Evolutionary conservation across 805 yeast genomes (phyloP), one percentile per base, ranked within the genome.

Genomic region (Grigorovia yakushimaensis): DNA sequence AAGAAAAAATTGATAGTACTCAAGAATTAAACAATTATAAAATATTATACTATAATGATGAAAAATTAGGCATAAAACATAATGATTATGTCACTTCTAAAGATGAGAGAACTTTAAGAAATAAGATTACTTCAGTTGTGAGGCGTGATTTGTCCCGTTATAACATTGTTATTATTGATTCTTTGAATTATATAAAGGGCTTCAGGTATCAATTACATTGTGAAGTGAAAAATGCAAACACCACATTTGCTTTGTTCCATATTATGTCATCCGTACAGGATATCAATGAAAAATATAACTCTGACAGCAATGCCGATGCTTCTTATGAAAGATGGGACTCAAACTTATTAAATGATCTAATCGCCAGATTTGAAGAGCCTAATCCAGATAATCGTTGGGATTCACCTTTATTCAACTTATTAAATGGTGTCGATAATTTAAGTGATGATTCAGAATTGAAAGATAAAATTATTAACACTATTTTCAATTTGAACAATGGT

Each of bases 321-420:
- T 20, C 8, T 13, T 39, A 42, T 30, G 36, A 36, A 11, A 36
- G 4, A 18, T 88, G 96, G 96, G 81, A 78, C 41, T 72, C 70
- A 1, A 79, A 77, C 33, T 65, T 87, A 23, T 68, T 88, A 38
- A 73, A 73, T 15, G 89, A 83, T 45, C 68, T 91, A 48, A 74
- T 79, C 3, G 84, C 88, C 79, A 67, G 98, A 49, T 93, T 82
- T 60, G 98, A 93, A 65, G 98, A 93, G 62, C 98, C 98, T 0
- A 84, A 87, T 60, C 79, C 81, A 30, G 77, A 78, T 57, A 78
- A 82, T 23, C 69, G 96, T 50, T 93, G 98, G 98, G 98, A 93
- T 60, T 79, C 95, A 4, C 98, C 98, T 5, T 68, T 91, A 51
- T 81, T 88, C 59, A 79, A 87, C 0, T 65, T 89, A 1, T 75